Evolutionary conservation across 2,329 filamentous ascomycete species (phyloP).

Genomic region (Calonectria ilicicola): DNA sequence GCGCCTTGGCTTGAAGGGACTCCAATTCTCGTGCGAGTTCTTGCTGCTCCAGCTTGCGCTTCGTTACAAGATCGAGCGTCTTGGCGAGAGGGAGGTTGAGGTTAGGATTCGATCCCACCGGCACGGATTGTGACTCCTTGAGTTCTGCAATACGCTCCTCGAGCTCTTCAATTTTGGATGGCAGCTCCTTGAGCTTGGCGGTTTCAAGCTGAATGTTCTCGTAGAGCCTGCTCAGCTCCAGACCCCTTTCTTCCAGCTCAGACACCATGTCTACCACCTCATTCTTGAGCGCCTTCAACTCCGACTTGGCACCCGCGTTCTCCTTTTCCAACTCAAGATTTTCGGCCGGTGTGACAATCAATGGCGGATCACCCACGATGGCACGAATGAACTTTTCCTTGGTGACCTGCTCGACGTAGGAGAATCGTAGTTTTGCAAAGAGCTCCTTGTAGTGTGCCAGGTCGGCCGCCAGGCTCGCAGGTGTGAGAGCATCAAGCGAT

Average conservation of each 20-base stretch:
- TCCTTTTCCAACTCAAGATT: slow-evolving; percentile 80
- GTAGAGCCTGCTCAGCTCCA: slow-evolving; percentile 67
- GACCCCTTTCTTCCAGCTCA: slow-evolving; percentile 75
- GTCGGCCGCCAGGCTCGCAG: slow-evolving; percentile 84
- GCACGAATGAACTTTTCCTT: slow-evolving; percentile 97
- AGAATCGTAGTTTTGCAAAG: slow-evolving; percentile 96
- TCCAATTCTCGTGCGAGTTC: slow-evolving; percentile 75
- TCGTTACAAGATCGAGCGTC: slow-evolving; percentile 65
- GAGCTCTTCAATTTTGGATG: slow-evolving; percentile 60
- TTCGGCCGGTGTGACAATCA: slow-evolving; percentile 85
- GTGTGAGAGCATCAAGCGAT: slow-evolving; percentile 75
- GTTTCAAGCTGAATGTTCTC: slow-evolving; percentile 63
- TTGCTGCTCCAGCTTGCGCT: slow-evolving; percentile 62
- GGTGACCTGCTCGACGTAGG: slow-evolving; percentile 97
- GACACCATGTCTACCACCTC: slow-evolving; percentile 80
- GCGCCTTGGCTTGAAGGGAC: slow-evolving; percentile 70
- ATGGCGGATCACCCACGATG: slow-evolving; percentile 89
- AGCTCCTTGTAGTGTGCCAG: slow-evolving; percentile 93
- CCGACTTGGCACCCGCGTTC: slow-evolving; percentile 78
- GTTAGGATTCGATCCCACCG: slow-evolving; percentile 51
- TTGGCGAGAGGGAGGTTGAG: slow-evolving; percentile 69
- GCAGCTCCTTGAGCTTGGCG: slow-evolving; percentile 62
- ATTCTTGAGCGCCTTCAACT: slow-evolving; percentile 82
- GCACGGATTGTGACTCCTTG: slow-evolving; percentile 51
- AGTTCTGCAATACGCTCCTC: slow-evolving; percentile 62